Conservation (phyloP, 495 filamentous ascomycete species). For the Cercophora newfieldiana region DNA sequence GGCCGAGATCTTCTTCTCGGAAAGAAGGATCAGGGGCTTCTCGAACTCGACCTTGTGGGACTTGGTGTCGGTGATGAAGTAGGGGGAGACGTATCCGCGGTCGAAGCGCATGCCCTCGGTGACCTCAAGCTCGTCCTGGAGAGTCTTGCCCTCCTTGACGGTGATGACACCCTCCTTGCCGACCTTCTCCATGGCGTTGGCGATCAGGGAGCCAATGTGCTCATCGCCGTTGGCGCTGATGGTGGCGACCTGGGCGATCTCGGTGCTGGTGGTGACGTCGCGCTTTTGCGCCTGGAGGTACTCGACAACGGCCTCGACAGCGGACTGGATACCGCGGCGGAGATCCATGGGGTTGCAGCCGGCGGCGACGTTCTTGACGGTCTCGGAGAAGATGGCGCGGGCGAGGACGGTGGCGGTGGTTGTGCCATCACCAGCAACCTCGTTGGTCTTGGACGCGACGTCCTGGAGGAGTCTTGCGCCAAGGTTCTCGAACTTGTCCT, state of each 20-base stretch:
- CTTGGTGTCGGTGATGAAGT: constrained; percentile 99
- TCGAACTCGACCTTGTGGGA: constrained; percentile 98
- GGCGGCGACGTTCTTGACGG: constrained; percentile 98
- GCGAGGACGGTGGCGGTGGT: constrained; percentile 97
- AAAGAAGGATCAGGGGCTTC: constrained; percentile 97
- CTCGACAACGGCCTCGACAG: constrained; percentile 89
- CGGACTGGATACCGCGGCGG: constrained; percentile 92
- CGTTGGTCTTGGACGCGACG: constrained; percentile 98
- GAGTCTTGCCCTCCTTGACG: constrained; percentile 98
- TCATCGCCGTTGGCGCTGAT: constrained; percentile 96
- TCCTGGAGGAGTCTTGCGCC: constrained; percentile 95
- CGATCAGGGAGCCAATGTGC: constrained; percentile 93
- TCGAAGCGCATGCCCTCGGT: constrained; percentile 99
- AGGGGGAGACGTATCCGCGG: constrained; percentile 95
- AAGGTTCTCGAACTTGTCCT: constrained; percentile 99
- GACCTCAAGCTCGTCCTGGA: constrained; percentile 95
- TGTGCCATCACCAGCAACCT: constrained; percentile 96
- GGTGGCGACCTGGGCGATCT: constrained; percentile 97
- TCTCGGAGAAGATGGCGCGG: constrained; percentile 98
- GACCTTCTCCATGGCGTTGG: constrained; percentile 98
- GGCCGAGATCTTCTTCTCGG: constrained; percentile 99
- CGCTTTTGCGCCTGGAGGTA: constrained; percentile 92
- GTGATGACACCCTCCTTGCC: constrained; percentile 99
- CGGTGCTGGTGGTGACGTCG: constrained; percentile 93
- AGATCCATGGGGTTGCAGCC: constrained; percentile 99